These are phyloP conservation scores for Tylopilus sp. DNA, from an alignment of 1,284 basidiomycete genomes.

Conservation along the genomic window DNA sequence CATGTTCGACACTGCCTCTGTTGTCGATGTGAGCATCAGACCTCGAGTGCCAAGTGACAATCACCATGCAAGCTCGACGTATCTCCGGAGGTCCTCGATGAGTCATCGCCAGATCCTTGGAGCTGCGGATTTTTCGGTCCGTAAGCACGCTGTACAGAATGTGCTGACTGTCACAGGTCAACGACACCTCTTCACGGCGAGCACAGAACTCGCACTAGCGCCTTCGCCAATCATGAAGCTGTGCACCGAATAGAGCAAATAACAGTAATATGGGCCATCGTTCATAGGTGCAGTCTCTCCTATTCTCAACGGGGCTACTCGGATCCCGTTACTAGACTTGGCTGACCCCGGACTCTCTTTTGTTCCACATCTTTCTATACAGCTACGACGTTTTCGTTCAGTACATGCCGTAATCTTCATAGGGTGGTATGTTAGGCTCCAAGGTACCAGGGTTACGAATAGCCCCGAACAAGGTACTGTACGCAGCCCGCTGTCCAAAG, in stretches of 20 bases:
- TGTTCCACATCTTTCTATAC: background rate
- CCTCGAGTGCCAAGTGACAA: background rate
- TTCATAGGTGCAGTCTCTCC: background rate
- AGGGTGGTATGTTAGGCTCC: constrained; percentile 10
- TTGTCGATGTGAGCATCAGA: background rate
- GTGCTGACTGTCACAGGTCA: background rate
- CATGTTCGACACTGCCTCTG: constrained; percentile 3
- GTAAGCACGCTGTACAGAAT: background rate
- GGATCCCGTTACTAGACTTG: background rate
- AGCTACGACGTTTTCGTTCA: background rate
- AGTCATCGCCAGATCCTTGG: background rate
- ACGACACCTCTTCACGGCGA: background rate
- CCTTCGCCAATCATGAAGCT: background rate
- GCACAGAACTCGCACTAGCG: background rate
- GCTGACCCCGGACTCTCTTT: constrained; percentile 21
- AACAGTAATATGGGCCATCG: background rate
- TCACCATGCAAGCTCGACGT: background rate
- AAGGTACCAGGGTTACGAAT: constrained; percentile 5
- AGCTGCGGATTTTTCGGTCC: background rate
- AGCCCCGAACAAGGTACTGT: constrained; percentile 2
- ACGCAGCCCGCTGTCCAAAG: background rate
- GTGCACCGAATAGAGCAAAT: background rate
- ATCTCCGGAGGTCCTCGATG: background rate
- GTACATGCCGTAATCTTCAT: constrained; percentile 20
- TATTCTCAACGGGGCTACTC: background rate